phyloP scores from a whole-genome alignment of 805 yeast genomes.

The Metschnikowia chrysomelidarum region DNA sequence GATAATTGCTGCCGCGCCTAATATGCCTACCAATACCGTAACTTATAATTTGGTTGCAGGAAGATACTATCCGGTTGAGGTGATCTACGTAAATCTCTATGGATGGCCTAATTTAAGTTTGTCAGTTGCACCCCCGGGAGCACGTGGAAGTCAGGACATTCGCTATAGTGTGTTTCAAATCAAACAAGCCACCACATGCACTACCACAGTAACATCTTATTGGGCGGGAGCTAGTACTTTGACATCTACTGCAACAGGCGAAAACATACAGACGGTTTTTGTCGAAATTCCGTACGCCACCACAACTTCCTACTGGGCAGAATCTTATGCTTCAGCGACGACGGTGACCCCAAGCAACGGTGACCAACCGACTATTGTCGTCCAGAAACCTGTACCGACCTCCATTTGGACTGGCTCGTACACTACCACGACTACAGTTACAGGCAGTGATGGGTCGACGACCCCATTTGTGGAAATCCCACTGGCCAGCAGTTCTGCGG shows the following conservation, averaged over 20 bases:
- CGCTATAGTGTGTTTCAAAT: no score
- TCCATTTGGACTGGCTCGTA: background rate
- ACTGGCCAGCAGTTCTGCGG: no score
- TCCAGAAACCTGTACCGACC: slow-evolving; percentile 12
- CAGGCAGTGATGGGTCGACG: background rate
- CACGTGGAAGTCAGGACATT: no score
- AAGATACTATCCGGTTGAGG: no score
- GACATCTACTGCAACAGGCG: slow-evolving; percentile 1
- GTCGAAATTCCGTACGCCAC: slow-evolving; percentile 13
- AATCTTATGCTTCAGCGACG: slow-evolving; percentile 8
- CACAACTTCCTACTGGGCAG: slow-evolving; percentile 13
- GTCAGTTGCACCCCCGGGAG: no score
- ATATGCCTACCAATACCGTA: no score
- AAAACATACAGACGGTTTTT: slow-evolving; percentile 8
- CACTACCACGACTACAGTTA: background rate
- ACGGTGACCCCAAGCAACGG: slow-evolving; percentile 16
- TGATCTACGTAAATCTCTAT: no score
- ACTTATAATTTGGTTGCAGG: no score
- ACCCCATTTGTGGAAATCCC: background rate
- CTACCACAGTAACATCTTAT: no score
- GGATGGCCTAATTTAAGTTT: no score
- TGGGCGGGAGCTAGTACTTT: slow-evolving; percentile 1
- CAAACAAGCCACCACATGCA: no score
- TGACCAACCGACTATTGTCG: slow-evolving; percentile 19
- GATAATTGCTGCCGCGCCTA: no score